phyloP scores from a whole-genome alignment of 495 filamentous ascomycete genomes.

The Aspergillus saccharolyticus region DNA sequence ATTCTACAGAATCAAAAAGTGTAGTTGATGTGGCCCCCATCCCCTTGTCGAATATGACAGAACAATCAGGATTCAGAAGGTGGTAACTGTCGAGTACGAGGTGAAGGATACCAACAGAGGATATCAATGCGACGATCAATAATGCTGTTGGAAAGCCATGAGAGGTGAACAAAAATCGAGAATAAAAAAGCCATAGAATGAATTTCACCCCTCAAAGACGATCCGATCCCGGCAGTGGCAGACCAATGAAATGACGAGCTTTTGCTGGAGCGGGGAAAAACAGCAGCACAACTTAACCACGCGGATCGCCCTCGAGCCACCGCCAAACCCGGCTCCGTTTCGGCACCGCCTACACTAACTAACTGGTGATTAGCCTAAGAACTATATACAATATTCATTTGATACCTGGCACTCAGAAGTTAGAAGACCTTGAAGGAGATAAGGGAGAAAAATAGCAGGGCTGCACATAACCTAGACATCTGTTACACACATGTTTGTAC shows the following conservation, averaged over 20 bases:
- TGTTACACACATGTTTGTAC: neutral
- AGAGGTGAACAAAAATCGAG: neutral
- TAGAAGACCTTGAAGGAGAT: neutral
- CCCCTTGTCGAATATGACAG: neutral
- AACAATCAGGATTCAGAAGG: neutral
- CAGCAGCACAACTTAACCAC: neutral
- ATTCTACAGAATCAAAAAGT: too few relatives aligned
- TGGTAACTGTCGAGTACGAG: neutral
- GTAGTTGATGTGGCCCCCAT: neutral
- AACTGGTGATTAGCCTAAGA: neutral
- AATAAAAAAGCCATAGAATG: neutral
- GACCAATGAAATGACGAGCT: neutral
- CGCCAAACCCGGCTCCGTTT: neutral
- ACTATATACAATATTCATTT: too few relatives aligned
- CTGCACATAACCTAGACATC: neutral
- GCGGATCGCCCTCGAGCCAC: neutral
- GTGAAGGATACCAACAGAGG: neutral
- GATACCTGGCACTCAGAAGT: too few relatives aligned
- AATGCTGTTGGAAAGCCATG: neutral
- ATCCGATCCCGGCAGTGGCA: constrained; percentile 3
- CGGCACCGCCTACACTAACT: neutral
- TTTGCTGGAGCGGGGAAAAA: neutral
- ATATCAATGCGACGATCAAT: neutral
- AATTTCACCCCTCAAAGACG: neutral
- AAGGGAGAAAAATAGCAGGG: too few relatives aligned